Base-by-base conservation (phyloP, 2,329 filamentous ascomycete species). In the Cladosporium phlei region DNA sequence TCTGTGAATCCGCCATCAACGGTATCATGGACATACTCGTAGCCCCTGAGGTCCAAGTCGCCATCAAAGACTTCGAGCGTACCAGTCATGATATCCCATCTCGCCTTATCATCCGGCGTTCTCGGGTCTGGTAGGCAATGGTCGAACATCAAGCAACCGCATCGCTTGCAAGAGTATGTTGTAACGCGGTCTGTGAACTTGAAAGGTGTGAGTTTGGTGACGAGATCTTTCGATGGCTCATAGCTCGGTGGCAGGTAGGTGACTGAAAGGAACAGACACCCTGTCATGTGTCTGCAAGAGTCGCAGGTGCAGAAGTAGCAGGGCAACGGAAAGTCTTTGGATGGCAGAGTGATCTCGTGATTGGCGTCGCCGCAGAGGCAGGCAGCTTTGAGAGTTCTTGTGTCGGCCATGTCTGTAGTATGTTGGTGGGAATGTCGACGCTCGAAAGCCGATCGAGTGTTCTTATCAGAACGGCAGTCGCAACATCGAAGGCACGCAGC, bases 241-340 rank as follows among this genome's bases (percentile, higher is more conserved):
- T 68, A 66, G 20, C 56, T 55, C 17, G 59, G 44, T 8, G 68
- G 66, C 16, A 78, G 57, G 9, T 58, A 53, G 19, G 72, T 63
- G 47, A 72, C 70, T n/a, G 69, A 70, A 16, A 56, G 46, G 46
- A 64, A 71, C 7, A 77, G 62, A 9, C 71, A 62, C 16, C 77
- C 77, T 14, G 71, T 72, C 22, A 67, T 65, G 35, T 66, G 65
- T 12, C 76, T 70, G 58, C 76, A 80, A 20, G 60, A 66, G 49
- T 61, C 60, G 65, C 77, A 80, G 55, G 79, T 73, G 59, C 77
- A 80, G 51, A 79, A 61, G 39, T 63, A 59, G 5, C 62, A 57
- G 27, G 59, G 56, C 7, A 72, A 46, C 2, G 70, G 71, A 5
- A 73, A 58, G 3, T 52, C 55, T 7, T 57, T 51, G 1, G 52